Evolutionary conservation across 1,139 yeast species (phyloP).

Genomic region (Sugiyamaella xylanicola): DNA sequence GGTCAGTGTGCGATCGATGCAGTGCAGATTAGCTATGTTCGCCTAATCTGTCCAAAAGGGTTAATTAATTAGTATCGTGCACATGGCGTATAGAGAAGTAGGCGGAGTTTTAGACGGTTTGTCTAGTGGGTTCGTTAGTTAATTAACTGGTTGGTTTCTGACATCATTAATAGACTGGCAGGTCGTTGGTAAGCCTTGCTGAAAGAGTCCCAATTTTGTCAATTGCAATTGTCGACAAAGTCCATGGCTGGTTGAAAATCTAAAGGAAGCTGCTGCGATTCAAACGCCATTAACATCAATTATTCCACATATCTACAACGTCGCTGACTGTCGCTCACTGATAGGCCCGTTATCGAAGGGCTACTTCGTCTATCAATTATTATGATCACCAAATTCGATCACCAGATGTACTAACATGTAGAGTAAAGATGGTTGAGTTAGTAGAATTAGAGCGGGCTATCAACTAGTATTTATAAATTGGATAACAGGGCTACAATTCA

Average conservation of each 20-base stretch:
- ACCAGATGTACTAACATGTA: background rate
- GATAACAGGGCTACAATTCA: too few species aligned
- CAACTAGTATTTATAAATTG: background rate
- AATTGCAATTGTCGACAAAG: too few species aligned
- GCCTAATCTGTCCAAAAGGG: background rate
- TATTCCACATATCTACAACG: background rate
- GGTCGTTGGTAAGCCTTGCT: too few species aligned
- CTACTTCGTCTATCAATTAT: background rate
- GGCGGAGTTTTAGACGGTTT: too few species aligned
- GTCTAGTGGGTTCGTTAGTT: too few species aligned
- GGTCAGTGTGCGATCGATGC: background rate
- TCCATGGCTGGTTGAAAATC: too few species aligned
- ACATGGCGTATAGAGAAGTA: background rate
- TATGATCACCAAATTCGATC: background rate
- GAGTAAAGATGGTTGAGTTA: background rate
- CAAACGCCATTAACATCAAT: too few species aligned
- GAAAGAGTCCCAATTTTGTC: too few species aligned
- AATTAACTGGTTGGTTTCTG: too few species aligned
- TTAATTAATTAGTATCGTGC: background rate
- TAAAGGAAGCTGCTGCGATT: too few species aligned
- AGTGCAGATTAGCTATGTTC: background rate
- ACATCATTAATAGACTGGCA: too few species aligned
- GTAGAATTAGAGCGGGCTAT: background rate
- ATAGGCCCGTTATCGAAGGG: background rate
- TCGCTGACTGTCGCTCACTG: background rate